Percentiles rank a stretch among this genome's conserved stretches.
Evolutionary conservation across 2,329 filamentous ascomycete genomes (phyloP).

Genomic region (Hypoxylon sp.): DNA sequence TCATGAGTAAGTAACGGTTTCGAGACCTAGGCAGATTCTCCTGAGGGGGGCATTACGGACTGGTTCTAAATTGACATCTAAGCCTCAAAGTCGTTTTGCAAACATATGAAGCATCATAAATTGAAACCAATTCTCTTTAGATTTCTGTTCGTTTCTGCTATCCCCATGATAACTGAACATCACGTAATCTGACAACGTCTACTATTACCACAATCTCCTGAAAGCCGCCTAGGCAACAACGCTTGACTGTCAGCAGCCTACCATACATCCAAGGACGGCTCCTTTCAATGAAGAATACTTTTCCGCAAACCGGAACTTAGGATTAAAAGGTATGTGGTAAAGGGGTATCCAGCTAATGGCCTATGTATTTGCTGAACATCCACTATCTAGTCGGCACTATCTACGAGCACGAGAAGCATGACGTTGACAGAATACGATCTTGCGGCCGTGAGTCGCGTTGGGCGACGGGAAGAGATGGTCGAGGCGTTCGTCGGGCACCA

Average conservation of each 20-base stretch:
- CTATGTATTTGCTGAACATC: not conserved
- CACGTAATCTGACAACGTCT: not conserved
- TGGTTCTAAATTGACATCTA: not conserved
- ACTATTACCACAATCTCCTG: not conserved
- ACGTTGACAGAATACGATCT: slow-evolving; percentile 3
- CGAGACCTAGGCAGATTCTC: slow-evolving; percentile 11
- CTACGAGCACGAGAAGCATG: not conserved
- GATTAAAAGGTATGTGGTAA: slow-evolving; percentile 1
- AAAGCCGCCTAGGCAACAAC: not conserved
- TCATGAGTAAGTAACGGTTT: not conserved
- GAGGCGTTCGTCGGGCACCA: slow-evolving; percentile 16
- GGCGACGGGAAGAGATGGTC: slow-evolving; percentile 1
- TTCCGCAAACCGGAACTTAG: not conserved
- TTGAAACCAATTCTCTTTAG: not conserved
- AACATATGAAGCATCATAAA: not conserved
- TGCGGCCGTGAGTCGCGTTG: not conserved
- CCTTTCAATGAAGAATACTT: not conserved
- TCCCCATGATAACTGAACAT: not conserved
- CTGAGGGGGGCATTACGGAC: slow-evolving; percentile 2
- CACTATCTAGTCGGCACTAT: not conserved
- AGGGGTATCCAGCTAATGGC: not conserved
- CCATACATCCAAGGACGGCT: not conserved
- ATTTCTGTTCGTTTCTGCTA: not conserved
- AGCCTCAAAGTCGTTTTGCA: not conserved
- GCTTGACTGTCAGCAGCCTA: not conserved